A percentile compares a stretch with the other conserved stretches of the same genome.
phyloP scores from a whole-genome alignment of 441 rosid species.

The Pelargonium myrrhifolium region DNA sequence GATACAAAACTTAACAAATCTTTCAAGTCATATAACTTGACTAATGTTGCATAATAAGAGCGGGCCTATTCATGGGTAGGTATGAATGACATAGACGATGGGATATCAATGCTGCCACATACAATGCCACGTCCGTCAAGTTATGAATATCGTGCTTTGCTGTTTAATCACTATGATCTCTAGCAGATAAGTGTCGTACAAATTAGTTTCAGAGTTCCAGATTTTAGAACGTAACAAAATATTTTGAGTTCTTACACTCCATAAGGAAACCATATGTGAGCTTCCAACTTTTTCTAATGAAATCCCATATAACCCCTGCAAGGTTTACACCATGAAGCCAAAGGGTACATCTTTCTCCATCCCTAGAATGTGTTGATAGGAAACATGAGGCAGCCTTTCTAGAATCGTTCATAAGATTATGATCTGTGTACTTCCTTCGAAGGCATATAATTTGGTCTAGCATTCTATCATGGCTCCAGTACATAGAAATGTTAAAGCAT shows the following conservation, averaged over 20 bases:
- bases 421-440: background rate
- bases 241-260: too few relatives aligned
- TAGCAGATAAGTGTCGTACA: background rate
- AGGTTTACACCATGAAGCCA: background rate
- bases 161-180: background rate
- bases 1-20: background rate
- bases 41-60: background rate
- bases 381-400: background rate
- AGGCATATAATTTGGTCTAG: background rate
- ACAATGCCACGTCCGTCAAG: background rate
- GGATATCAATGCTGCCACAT: background rate
- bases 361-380: background rate
- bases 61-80: background rate
- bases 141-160: background rate
- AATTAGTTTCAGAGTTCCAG: background rate
- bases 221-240: background rate
- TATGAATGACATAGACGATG: background rate
- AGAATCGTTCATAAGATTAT: background rate
- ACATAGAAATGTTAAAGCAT: too few relatives aligned
- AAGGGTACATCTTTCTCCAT: background rate
- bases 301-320: background rate
- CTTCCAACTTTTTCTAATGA: background rate
- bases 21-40: background rate
- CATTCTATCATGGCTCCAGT: background rate
- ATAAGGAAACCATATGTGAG: too few relatives aligned